Evolutionary conservation across 768 basidiomycete species (phyloP), one percentile per base, ranked within the genome.

Genomic region (Butyriboletus loyo): DNA sequence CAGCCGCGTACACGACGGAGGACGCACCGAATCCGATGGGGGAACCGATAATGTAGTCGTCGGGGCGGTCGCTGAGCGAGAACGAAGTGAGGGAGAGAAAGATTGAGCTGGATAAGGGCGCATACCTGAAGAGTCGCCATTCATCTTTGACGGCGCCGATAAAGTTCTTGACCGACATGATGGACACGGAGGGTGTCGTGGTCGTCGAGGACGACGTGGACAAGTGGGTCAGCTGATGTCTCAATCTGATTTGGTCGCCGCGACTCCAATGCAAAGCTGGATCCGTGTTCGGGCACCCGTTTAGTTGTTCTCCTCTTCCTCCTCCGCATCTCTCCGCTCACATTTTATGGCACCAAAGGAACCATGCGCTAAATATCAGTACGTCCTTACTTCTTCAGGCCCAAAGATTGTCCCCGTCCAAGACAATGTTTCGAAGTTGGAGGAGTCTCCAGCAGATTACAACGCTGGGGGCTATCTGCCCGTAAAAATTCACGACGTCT

Each of bases 21-120:
- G 92, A 93, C 3, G 95, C 88, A 19, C 95, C 95, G 61, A 89
- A 94, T 1, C 94, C 93, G 46, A 95, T 92, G 19, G 90, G 81
- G 8, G 78, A 69, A 15, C 89, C 89, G 34, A 89, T 77, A 19
- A 78, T 79, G 63, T 94, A 94, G 74, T 95, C 91, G 13, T 72
- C 58, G 2, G 82, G 73, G 55, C 78, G 67, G 65, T 91, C 87
- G 62, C 90, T 91, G 66, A 37, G 15, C 24, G 53, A 36, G 27
- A 43, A 31, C 15, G 38, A 35, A 25, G 1, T 47, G 24, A 54
- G 25, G 14, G 41, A 13, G 31, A 30, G 1, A 2, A 19, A 7
- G 21, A n/a, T 3, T n/a, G 17, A 1, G n/a, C 2, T 10, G 17
- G 25, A 46, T 34, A 35, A 44, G 42, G 8, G 39, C 40, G 31